Base-by-base conservation (phyloP, 306 rosid genomes). In the Vigna hirtella region DNA sequence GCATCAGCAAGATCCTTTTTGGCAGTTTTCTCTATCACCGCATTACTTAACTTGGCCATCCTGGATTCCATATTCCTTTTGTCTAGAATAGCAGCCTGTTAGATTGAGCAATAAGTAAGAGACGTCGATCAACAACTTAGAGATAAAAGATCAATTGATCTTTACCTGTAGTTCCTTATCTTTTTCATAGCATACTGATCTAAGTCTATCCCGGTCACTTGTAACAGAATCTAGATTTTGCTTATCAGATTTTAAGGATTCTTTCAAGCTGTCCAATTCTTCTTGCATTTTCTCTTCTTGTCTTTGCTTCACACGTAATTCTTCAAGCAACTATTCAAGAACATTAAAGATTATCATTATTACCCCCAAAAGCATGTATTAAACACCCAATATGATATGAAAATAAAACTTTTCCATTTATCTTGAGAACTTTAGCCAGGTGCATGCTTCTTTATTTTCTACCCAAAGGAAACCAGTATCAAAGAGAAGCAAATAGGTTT, bases 161-260 rank as follows among this genome's bases (percentile, higher is more conserved):
- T 87, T 80, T 67, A 93, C 99, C 96, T 93, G 94, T 66, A 93
- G 88, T 42, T 88, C 93, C 75, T 70, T 86, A 62, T 95, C 97
- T 79, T 88, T 93, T 85, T 87, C 97, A 51, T 76, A 85, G 81
- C 89, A 91, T 75, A 83, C 49, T 58, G 84, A 85, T 69, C 86
- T 83, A 70, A 89, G 85, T 73, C 88, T 88, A 76, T 84, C 92
- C 48, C 86, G 80, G 40, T 85, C 95, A 30, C 81, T 62, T 38
- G 74, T 71, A 79, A 90, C 87, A 63, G 92, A 89, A 77, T 76
- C 84, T 11, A 95, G 59, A 79, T 78, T 91, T 65, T 85, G 83
- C 84, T 83, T 84, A 81, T 87, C 89, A 56, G 85, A 83, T 82
- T 79, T 85, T 78, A 90, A 84, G 55, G 91, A 86, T 81, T 87